Conservation (phyloP, 2,329 filamentous ascomycete species). For the Monosporascus sp. region DNA sequence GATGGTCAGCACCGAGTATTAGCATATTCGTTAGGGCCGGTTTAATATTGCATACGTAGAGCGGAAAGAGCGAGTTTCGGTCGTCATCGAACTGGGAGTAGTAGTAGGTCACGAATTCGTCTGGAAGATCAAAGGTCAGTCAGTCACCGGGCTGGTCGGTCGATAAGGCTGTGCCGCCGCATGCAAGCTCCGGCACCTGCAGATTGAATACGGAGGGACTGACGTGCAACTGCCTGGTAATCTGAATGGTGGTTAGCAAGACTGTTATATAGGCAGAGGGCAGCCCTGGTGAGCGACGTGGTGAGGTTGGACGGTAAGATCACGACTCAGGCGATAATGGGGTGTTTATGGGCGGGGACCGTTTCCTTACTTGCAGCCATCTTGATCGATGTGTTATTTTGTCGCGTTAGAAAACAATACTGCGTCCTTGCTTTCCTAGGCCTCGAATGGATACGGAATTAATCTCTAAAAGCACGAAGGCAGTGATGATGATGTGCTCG, state of each 20-base stretch:
- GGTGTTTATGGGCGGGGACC: not conserved
- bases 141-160: conserved; percentile 5
- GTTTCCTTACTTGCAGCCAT: conserved; percentile 28
- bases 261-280: not conserved
- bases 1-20: conserved; percentile 9
- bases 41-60: conserved; percentile 67
- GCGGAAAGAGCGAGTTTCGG: conserved; percentile 56
- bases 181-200: not conserved
- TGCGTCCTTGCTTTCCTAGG: no score
- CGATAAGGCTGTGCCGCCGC: conserved; percentile 1
- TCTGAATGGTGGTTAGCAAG: conserved; percentile 24
- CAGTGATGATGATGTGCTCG: not conserved
- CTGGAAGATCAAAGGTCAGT: conserved; percentile 38
- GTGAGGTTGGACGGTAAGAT: not conserved
- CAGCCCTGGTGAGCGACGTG: not conserved
- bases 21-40: not conserved
- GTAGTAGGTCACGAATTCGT: conserved; percentile 86
- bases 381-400: conserved; percentile 15
- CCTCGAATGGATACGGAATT: no score
- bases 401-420: not conserved
- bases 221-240: conserved; percentile 43
- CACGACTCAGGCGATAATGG: not conserved
- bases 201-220: conserved; percentile 17
- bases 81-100: conserved; percentile 80
- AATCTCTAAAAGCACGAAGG: no score